Percentiles rank a stretch among this genome's conserved stretches.
These are phyloP conservation scores for Moesziomyces sp. DNA, from an alignment of 1,284 basidiomycete species.

Conservation along the genomic window DNA sequence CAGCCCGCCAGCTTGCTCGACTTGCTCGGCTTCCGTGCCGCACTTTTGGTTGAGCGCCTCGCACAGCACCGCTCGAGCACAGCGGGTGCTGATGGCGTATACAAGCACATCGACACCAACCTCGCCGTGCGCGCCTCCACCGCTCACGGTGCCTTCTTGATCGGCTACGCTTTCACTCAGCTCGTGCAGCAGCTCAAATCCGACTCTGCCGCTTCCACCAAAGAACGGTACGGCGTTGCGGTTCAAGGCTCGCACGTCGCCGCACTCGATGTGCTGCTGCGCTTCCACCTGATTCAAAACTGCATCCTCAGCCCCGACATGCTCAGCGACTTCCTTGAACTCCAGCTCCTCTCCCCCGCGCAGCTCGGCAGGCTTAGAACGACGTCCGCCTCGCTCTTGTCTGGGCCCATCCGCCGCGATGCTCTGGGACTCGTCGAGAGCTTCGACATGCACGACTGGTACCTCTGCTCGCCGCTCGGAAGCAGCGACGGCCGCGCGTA, in stretches of 20 bases:
- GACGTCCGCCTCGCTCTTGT: constrained; percentile 20
- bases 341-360: constrained; percentile 10
- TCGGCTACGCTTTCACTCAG: constrained; percentile 37
- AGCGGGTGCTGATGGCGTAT: constrained; percentile 10
- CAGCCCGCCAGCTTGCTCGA: constrained; percentile 28
- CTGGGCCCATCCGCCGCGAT: constrained; percentile 36
- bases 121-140: constrained; percentile 48
- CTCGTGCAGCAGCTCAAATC: constrained; percentile 24
- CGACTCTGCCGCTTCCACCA: not conserved
- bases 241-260: constrained; percentile 8
- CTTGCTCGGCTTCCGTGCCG: constrained; percentile 39
- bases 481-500: constrained; percentile 54
- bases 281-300: constrained; percentile 50
- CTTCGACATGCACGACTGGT: constrained; percentile 60
- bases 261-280: constrained; percentile 28
- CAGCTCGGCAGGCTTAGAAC: constrained; percentile 28
- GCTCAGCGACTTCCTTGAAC: constrained; percentile 34
- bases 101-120: constrained; percentile 45
- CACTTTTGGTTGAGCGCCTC: constrained; percentile 40
- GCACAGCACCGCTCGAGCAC: constrained; percentile 30
- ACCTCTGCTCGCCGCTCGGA: constrained; percentile 54
- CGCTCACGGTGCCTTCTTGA: constrained; percentile 46
- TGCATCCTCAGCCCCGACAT: constrained; percentile 37
- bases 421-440: constrained; percentile 52
- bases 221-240: constrained; percentile 16